Evolutionary conservation across 169 alveolate genomes (phyloP).

Genomic region (Eimeria maxima): DNA sequence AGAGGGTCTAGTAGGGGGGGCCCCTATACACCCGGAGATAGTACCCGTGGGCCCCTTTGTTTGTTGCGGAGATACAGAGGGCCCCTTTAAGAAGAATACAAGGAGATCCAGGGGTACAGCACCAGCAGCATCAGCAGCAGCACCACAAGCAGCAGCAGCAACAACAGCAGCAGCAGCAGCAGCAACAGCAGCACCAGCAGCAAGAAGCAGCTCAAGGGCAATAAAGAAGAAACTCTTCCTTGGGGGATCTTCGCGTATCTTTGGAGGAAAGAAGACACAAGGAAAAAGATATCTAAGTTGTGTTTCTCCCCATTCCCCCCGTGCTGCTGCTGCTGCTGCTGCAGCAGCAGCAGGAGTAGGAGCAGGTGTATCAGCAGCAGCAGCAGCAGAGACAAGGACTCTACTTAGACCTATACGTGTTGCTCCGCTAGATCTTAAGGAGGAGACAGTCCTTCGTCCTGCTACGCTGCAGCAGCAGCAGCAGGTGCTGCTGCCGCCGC

Average conservation of each 20-base stretch:
- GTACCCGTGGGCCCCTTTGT: slow-evolving; percentile 42
- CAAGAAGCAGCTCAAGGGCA: not conserved
- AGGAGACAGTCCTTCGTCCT: not conserved
- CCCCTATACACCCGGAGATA: not conserved
- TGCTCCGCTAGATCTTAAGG: not conserved
- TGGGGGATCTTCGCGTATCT: slow-evolving; percentile 18
- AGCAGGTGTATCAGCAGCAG: not conserved
- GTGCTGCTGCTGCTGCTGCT: slow-evolving; percentile 46
- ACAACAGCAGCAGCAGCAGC: slow-evolving; percentile 5
- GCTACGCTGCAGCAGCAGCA: not conserved
- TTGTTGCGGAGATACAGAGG: slow-evolving; percentile 35
- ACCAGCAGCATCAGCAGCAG: slow-evolving; percentile 42
- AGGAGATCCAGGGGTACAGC: not conserved
- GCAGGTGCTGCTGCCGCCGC: slow-evolving; percentile 20
- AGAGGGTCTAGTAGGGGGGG: not conserved
- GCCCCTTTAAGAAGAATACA: slow-evolving; percentile 16
- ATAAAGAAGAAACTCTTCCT: slow-evolving; percentile 13
- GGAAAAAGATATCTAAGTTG: not conserved
- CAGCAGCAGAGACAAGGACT: not conserved
- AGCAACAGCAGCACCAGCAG: slow-evolving; percentile 32
- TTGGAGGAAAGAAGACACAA: slow-evolving; percentile 6
- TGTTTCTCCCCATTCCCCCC: slow-evolving; percentile 23
- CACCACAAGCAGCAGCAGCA: slow-evolving; percentile 25
- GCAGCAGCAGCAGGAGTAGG: slow-evolving; percentile 10
- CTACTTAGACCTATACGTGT: not conserved